These are phyloP conservation scores for Cladophialophora bantiana DNA, from an alignment of 2,329 filamentous ascomycete species.

Conservation along the genomic window DNA sequence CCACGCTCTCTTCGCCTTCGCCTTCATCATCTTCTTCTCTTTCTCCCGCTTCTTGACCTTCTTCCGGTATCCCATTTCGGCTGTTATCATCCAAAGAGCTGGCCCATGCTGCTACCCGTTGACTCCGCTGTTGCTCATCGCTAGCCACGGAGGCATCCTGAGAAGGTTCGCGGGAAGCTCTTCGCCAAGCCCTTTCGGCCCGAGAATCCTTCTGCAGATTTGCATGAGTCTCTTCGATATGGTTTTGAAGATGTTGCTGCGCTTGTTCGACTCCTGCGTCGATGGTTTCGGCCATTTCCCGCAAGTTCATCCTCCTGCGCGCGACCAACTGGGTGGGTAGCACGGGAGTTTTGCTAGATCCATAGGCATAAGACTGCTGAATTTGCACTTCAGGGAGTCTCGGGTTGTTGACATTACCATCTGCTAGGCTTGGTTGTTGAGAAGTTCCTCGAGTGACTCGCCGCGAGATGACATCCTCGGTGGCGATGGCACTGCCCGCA, in stretches of 20 bases:
- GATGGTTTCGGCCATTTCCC: constrained; percentile 46
- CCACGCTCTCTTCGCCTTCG: constrained; percentile 8
- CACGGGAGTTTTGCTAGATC: constrained; percentile 46
- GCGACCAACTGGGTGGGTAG: constrained; percentile 47
- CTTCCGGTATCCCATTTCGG: constrained; percentile 38
- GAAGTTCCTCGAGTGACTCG: constrained; percentile 32
- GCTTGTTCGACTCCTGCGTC: constrained; percentile 44
- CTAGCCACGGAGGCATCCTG: constrained; percentile 34
- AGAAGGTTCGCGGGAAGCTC: constrained; percentile 39
- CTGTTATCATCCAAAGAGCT: constrained; percentile 33
- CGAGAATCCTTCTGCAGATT: constrained; percentile 30
- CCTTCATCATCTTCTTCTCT: not conserved
- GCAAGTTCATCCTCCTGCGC: constrained; percentile 43
- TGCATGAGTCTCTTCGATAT: constrained; percentile 32
- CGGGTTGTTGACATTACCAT: constrained; percentile 40
- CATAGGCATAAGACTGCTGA: constrained; percentile 52
- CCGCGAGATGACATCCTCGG: constrained; percentile 28
- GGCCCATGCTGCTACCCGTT: constrained; percentile 38
- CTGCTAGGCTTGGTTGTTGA: constrained; percentile 29
- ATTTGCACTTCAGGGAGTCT: constrained; percentile 48
- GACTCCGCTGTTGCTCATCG: constrained; percentile 31
- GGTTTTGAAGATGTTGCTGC: constrained; percentile 35
- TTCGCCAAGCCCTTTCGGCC: constrained; percentile 38
- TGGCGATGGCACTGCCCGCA: constrained; percentile 23
- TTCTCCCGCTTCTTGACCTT: constrained; percentile 16